Percentiles rank a stretch among this genome's conserved stretches.
These are phyloP conservation scores for Aspergillus costaricaensis DNA, from an alignment of 2,329 filamentous ascomycete species.

Conservation along the genomic window DNA sequence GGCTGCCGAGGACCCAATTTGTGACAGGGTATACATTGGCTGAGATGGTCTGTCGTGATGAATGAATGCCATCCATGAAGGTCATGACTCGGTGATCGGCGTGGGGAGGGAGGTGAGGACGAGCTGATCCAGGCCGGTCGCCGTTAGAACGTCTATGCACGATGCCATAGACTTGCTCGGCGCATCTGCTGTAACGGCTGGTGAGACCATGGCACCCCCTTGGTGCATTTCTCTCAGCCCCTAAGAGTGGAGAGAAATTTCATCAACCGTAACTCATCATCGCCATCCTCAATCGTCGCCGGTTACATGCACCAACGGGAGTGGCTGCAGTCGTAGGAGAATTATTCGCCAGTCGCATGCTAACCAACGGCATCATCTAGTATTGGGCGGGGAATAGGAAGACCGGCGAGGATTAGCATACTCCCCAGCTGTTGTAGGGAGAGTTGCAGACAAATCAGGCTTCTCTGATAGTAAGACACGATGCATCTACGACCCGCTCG, in stretches of 20 bases:
- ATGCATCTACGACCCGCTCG: too few species aligned
- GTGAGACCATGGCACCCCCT: background rate
- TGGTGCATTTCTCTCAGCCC: background rate
- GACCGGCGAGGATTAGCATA: background rate
- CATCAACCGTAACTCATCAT: background rate
- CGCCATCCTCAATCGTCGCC: too few species aligned
- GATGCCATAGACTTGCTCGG: background rate
- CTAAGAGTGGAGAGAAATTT: background rate
- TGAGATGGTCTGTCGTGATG: background rate
- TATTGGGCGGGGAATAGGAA: background rate
- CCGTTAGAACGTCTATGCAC: background rate
- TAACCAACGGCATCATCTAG: background rate
- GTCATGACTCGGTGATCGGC: background rate
- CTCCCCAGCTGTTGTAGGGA: background rate
- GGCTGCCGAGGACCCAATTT: background rate
- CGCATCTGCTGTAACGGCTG: background rate
- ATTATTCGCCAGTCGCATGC: background rate
- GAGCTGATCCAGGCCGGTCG: background rate
- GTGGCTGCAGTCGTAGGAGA: background rate
- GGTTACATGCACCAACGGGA: background rate
- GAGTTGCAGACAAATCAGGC: background rate
- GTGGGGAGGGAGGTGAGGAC: background rate
- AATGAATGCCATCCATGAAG: background rate
- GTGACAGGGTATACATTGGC: slow-evolving; percentile 2
- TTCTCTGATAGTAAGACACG: background rate